Evolutionary conservation across 768 basidiomycete species (phyloP).

Genomic region (Russula sp.): DNA sequence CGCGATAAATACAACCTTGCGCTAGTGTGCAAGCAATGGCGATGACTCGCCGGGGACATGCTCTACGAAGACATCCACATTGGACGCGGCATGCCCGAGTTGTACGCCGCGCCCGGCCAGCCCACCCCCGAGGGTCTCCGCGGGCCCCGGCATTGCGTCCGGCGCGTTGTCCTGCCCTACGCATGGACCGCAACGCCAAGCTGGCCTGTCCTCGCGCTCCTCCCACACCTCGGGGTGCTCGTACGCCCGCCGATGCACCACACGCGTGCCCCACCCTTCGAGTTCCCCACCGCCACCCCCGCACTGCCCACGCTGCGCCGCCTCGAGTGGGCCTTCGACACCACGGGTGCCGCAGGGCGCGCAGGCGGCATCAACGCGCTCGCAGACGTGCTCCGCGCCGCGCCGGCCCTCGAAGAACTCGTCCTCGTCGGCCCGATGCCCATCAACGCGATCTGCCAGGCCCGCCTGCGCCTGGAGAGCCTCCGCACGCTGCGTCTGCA

Average conservation of each 20-base stretch:
- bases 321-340: slow-evolving; percentile 17
- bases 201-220: slow-evolving; percentile 6
- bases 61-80: slow-evolving; percentile 24
- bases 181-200: slow-evolving; percentile 13
- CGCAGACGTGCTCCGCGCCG: slow-evolving; percentile 8
- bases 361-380: slow-evolving; percentile 20
- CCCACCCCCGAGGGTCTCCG: neutral
- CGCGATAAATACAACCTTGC: slow-evolving; percentile 12
- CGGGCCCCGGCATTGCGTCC: slow-evolving; percentile 6
- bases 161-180: slow-evolving; percentile 21
- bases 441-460: neutral
- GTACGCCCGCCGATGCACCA: too few species aligned
- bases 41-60: slow-evolving; percentile 8
- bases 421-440: slow-evolving; percentile 11
- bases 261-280: too few species aligned
- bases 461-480: neutral
- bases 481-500: slow-evolving; percentile 11
- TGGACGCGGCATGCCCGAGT: slow-evolving; percentile 10
- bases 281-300: slow-evolving; percentile 1
- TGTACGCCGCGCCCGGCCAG: neutral
- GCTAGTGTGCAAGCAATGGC: slow-evolving; percentile 21
- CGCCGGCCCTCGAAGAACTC: slow-evolving; percentile 8
- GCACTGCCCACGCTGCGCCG: slow-evolving; percentile 11
- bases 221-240: too few species aligned
- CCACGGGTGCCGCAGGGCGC: slow-evolving; percentile 12